These are phyloP conservation scores for Cordyceps tenuipes DNA, from an alignment of 2,329 filamentous ascomycete genomes.

Conservation along the genomic window DNA sequence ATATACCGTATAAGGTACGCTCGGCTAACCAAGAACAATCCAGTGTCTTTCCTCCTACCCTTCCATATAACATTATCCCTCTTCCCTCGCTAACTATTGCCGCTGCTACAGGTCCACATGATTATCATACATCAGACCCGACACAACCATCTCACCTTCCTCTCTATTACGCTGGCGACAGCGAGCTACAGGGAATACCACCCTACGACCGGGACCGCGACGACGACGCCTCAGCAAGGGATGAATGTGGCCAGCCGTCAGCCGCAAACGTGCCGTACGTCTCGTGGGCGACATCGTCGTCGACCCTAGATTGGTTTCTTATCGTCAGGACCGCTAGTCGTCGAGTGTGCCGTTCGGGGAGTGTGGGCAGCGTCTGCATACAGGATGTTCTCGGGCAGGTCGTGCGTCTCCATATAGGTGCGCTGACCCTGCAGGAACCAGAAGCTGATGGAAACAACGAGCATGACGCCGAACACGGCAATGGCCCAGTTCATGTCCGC, in stretches of 20 bases:
- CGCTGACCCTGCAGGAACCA: slow-evolving; percentile 40
- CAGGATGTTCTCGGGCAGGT: slow-evolving; percentile 15
- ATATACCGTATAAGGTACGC: too few species aligned
- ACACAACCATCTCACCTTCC: not conserved
- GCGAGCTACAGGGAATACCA: not conserved
- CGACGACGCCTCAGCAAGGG: not conserved
- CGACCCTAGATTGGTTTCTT: slow-evolving; percentile 10
- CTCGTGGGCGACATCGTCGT: not conserved
- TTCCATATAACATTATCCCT: not conserved
- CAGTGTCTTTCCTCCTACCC: not conserved
- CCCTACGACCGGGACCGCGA: not conserved
- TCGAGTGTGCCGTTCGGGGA: not conserved
- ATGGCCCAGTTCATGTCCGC: slow-evolving; percentile 52
- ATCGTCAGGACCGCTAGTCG: slow-evolving; percentile 2
- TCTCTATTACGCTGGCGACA: too few species aligned
- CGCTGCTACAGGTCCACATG: not conserved
- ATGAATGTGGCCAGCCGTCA: not conserved
- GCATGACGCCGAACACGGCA: slow-evolving; percentile 47
- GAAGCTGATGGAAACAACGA: slow-evolving; percentile 40
- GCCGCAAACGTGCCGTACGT: slow-evolving; percentile 5
- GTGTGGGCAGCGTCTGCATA: slow-evolving; percentile 7
- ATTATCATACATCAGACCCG: not conserved
- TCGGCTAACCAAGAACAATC: not conserved
- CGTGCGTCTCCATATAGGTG: slow-evolving; percentile 19
- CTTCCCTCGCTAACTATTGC: not conserved